Evolutionary conservation across 257 asterid species (phyloP), one percentile per base, ranked within the genome.

Genomic region (Euphrasia confusa): DNA sequence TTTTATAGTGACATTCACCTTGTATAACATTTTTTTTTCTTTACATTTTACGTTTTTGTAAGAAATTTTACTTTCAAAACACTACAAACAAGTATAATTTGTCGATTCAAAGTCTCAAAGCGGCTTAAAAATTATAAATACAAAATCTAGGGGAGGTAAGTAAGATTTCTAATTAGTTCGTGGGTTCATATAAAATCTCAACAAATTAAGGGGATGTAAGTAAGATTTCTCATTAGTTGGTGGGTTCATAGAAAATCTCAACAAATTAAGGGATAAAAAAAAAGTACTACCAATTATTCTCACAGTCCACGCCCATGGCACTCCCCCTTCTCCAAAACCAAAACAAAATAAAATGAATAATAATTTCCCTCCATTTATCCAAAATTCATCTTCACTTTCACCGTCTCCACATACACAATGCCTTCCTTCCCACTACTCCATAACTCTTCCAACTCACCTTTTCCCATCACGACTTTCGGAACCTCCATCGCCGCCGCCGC

Each of bases 351-450:
- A 33, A 33, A 33, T 33, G 7, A 47, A 47, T 30, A 30, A 30
- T 13, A 2, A 21, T 54, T 54, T 54, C 35, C 59, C 59, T 54
- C 59, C 37, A 1, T 17, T 50, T 21, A 54, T 54, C 59, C 59
- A 21, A 54, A 54, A 10, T 24, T 26, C 58, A 54, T 54, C 33
- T 54, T 54, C 58, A 54, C 27, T 54, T 54, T 54, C 59, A 26
- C 59, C 58, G 17, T 49, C 12, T 66, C 56, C 66, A 21, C 69
- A 47, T 47, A 67, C 67, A 57, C 54, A 12, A 79, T 79, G 80
- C 71, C 63, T 56, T 18, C 77, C 17, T 61, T 64, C 24, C 49
- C 73, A 2, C 62, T 57, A 15, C 66, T 57, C 37, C 69, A 52
- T 53, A 56, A 13, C 42, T 61, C 60, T 52, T 71, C 66, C 32